Base-by-base conservation (phyloP, 805 yeast genomes). In the Saturnispora diversa region DNA sequence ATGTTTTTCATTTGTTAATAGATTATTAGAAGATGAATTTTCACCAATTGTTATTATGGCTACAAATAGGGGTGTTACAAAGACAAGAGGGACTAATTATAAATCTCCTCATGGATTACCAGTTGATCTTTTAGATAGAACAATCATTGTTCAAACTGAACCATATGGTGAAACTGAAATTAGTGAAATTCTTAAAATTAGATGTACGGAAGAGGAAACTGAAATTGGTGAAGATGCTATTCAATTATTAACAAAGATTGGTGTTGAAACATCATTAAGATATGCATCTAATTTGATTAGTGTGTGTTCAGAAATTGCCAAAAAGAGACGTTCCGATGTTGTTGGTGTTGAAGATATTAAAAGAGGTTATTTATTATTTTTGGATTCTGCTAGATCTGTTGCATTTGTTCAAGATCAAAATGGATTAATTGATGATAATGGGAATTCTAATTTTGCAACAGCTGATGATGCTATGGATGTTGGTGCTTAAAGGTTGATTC, bases 21-120 rank as follows among this genome's bases (percentile, higher is more conserved):
- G 94, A 49, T 97, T 97, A 8, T 70, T 92, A 48, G 98, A 92
- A 64, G 80, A 88, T 37, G 67, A 82, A 21, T 84, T 92, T 58
- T 90, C 97, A 2, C 98, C 98, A 33, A 76, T 92, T 42, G 98
- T 92, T 26, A 87, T 92, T 2, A 73, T 92, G 59, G 98, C 98
- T 26, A 86, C 97, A 6, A 92, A 92, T 65, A 76, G 97, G 60
- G 98, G 98, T 44, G 68, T 85, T 67, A 84, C 96, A 6, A 77
- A 86, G 2, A 83, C 94, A 20, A 76, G 94, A 52, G 99, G 99
- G 32, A 82, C 96, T 6, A 84, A 78, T 45, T 94, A 82, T 53
- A 74, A 74, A 44, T 80, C 95, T 15, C 97, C 98, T 33, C 98
- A 92, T 59, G 99, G 99, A 28, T 77, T 90, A 48, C 98, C 99